Evolutionary conservation across 2,329 filamentous ascomycete genomes (phyloP).

Genomic region (Ambrosiella cleistominuta): DNA sequence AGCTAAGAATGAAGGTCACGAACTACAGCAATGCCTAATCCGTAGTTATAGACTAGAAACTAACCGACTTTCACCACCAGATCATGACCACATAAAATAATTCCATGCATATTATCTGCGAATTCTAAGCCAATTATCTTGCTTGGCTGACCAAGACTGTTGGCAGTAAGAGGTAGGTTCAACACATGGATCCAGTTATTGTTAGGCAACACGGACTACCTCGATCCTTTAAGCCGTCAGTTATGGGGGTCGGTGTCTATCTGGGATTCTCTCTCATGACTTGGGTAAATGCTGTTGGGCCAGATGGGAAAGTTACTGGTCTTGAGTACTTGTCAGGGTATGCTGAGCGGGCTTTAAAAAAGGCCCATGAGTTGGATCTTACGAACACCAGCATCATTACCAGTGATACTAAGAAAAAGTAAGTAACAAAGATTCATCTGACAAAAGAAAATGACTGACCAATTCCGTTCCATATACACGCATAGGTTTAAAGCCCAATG

Average conservation of each 20-base stretch:
- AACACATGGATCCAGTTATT: not conserved
- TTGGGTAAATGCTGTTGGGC: conserved; percentile 16
- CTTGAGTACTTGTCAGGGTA: conserved; percentile 6
- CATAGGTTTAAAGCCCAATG: conserved; percentile 19
- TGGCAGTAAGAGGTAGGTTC: conserved; percentile 7
- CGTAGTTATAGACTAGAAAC: not conserved
- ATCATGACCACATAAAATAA: not conserved
- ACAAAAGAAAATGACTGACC: not conserved
- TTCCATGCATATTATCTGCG: conserved; percentile 8
- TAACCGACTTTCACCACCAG: not conserved
- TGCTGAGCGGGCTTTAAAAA: not conserved
- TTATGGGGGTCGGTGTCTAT: conserved; percentile 18
- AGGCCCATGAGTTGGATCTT: not conserved
- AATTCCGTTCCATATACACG: not conserved
- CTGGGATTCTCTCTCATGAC: conserved; percentile 17
- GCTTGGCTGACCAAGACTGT: conserved; percentile 7
- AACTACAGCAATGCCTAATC: conserved; percentile 6
- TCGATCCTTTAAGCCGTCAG: conserved; percentile 14
- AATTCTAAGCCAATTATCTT: conserved; percentile 12
- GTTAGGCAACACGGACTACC: not conserved
- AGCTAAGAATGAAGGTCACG: conserved; percentile 12
- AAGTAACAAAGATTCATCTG: not conserved
- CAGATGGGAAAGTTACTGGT: conserved; percentile 16
- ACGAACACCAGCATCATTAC: conserved; percentile 8
- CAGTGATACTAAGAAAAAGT: conserved; percentile 2